phyloP scores from a whole-genome alignment of 1,284 basidiomycete genomes.

The Sanghuangporus sanghuang region DNA sequence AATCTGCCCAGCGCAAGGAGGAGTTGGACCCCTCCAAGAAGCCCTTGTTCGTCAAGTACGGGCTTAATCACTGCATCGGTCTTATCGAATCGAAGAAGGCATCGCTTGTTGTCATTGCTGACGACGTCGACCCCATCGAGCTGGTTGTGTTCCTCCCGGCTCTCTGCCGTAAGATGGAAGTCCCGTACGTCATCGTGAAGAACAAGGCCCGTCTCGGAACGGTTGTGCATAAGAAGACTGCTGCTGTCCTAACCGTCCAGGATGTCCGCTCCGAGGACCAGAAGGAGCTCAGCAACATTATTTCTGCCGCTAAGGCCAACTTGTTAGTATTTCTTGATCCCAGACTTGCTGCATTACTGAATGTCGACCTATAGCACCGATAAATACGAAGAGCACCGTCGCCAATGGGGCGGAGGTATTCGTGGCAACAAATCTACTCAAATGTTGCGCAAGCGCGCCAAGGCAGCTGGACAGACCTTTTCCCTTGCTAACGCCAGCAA shows the following conservation, averaged over 20 bases:
- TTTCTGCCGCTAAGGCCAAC: constrained; percentile 96
- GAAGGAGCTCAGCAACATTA: constrained; percentile 88
- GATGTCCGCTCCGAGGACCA: constrained; percentile 94
- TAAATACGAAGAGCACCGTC: constrained; percentile 90
- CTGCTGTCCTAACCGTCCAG: constrained; percentile 86
- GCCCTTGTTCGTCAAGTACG: constrained; percentile 94
- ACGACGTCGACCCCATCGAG: constrained; percentile 99
- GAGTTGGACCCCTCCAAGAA: constrained; percentile 79
- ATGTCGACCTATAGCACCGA: constrained; percentile 60
- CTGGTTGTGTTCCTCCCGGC: constrained; percentile 98
- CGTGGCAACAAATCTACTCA: constrained; percentile 91
- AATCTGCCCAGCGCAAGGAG: constrained; percentile 74
- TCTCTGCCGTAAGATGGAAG: constrained; percentile 98
- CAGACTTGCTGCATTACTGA: constrained; percentile 11
- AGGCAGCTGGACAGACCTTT: constrained; percentile 72
- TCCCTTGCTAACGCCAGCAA: constrained; percentile 53
- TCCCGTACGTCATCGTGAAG: constrained; percentile 98
- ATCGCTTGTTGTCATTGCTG: constrained; percentile 92
- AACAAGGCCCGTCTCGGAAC: constrained; percentile 96
- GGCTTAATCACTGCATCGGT: constrained; percentile 94
- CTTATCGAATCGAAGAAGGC: constrained; percentile 98
- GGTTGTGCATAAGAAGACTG: constrained; percentile 97
- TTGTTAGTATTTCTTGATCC: constrained; percentile 52
- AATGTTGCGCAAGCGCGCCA: constrained; percentile 93
- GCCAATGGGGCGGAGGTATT: constrained; percentile 94